A percentile compares a stretch with the other conserved stretches of the same genome.
Evolutionary conservation across 2,329 filamentous ascomycete genomes (phyloP).

Genomic region (Fusarium albidum): DNA sequence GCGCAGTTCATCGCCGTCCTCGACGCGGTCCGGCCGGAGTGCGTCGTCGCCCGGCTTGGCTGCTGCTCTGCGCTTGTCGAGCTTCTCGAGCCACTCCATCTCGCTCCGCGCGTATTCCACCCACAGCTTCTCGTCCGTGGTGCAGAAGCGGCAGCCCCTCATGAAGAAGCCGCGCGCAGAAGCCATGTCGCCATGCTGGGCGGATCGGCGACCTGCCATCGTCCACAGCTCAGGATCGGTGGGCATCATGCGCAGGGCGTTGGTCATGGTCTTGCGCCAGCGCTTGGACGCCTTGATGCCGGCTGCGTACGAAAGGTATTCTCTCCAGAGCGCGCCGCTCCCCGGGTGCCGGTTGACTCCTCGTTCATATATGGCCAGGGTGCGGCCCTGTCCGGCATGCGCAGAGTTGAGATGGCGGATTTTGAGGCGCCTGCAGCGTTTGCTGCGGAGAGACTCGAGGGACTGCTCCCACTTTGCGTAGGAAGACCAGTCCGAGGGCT

Average conservation of each 20-base stretch:
- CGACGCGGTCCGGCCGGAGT: slow-evolving; percentile 56
- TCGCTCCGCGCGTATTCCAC: slow-evolving; percentile 90
- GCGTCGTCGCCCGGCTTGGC: slow-evolving; percentile 57
- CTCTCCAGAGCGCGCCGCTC: slow-evolving; percentile 83
- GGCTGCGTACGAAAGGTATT: slow-evolving; percentile 85
- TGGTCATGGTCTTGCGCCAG: slow-evolving; percentile 70
- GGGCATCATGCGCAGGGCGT: slow-evolving; percentile 85
- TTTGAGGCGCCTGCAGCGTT: slow-evolving; percentile 82
- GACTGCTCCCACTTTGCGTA: slow-evolving; percentile 80
- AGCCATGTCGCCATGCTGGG: slow-evolving; percentile 85
- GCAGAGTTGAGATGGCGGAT: slow-evolving; percentile 72
- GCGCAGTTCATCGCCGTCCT: slow-evolving; percentile 58
- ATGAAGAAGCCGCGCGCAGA: slow-evolving; percentile 86
- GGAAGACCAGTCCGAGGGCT: slow-evolving; percentile 79
- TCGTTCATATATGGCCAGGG: slow-evolving; percentile 90
- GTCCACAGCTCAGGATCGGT: slow-evolving; percentile 86
- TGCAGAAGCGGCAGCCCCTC: slow-evolving; percentile 89
- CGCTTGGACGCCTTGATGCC: slow-evolving; percentile 72
- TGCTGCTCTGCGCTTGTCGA: slow-evolving; percentile 75
- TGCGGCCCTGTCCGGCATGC: slow-evolving; percentile 79
- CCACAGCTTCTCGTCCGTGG: slow-evolving; percentile 77
- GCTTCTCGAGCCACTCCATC: slow-evolving; percentile 88
- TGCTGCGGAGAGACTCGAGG: slow-evolving; percentile 79
- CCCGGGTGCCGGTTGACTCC: slow-evolving; percentile 85
- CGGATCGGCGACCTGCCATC: slow-evolving; percentile 80